Evolutionary conservation across 805 yeast species (phyloP).

Genomic region (Cyberlindnera xishuangbannaensis): DNA sequence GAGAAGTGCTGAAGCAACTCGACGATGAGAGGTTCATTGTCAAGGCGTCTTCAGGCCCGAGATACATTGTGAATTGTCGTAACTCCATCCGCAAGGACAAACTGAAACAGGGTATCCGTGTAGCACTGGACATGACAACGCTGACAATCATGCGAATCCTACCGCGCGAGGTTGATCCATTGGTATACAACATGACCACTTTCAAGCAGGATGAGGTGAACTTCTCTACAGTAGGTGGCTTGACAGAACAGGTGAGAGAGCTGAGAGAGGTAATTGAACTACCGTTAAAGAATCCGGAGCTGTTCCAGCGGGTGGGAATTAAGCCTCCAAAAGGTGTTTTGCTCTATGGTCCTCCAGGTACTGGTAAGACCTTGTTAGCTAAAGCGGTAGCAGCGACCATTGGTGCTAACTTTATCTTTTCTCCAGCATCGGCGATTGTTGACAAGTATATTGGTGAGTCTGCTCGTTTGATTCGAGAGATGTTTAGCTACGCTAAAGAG

Average conservation of each 20-base stretch:
- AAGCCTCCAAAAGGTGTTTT: conserved; percentile 98
- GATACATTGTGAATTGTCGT: conserved; percentile 96
- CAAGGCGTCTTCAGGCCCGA: conserved; percentile 94
- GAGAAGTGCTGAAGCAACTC: conserved; percentile 92
- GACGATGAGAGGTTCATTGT: conserved; percentile 94
- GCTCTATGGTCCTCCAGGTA: conserved; percentile 97
- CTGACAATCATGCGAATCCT: conserved; percentile 94
- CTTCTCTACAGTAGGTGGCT: conserved; percentile 93
- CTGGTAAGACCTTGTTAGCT: conserved; percentile 93
- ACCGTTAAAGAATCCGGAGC: conserved; percentile 94
- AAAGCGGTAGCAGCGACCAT: conserved; percentile 98
- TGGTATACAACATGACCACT: conserved; percentile 96
- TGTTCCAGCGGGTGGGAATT: conserved; percentile 92
- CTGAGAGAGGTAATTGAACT: conserved; percentile 95
- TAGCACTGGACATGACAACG: conserved; percentile 95
- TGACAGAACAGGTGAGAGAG: conserved; percentile 92
- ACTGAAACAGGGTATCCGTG: conserved; percentile 90
- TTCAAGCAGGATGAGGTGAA: conserved; percentile 97
- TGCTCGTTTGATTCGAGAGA: conserved; percentile 92
- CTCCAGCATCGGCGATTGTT: conserved; percentile 98
- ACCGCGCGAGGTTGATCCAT: conserved; percentile 97
- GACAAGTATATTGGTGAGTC: conserved; percentile 98
- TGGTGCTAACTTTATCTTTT: conserved; percentile 94
- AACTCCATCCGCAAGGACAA: conserved; percentile 81
- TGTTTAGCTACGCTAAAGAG: conserved; percentile 96